Percentiles rank a stretch among this genome's conserved stretches.
phyloP scores from a whole-genome alignment of 2,329 filamentous ascomycete genomes.

The Pestalotiopsis sp. region DNA sequence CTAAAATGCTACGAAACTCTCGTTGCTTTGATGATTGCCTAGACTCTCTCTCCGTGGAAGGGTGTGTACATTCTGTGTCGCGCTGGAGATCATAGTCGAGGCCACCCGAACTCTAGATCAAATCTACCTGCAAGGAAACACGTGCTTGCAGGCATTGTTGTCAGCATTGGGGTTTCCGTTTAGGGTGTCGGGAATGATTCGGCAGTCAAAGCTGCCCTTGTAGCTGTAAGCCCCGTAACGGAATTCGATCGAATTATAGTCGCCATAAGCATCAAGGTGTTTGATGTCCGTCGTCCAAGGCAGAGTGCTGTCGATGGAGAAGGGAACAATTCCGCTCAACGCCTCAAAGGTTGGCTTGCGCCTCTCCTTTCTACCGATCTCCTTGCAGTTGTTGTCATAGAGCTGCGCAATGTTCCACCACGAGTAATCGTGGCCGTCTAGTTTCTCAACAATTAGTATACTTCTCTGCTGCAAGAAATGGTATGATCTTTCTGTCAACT shows the following conservation, averaged over 20 bases:
- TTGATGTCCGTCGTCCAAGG: constrained; percentile 2
- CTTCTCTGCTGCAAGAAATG: not conserved
- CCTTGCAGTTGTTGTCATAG: not conserved
- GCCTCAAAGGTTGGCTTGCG: not conserved
- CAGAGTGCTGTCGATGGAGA: constrained; percentile 4
- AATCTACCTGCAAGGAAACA: not conserved
- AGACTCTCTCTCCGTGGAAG: too few relatives aligned
- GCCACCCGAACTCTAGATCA: not conserved
- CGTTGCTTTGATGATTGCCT: too few relatives aligned
- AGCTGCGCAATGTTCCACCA: not conserved
- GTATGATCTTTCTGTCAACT: not conserved
- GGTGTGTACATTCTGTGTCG: too few relatives aligned
- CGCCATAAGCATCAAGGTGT: not conserved
- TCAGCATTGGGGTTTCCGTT: not conserved
- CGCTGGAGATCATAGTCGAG: not conserved
- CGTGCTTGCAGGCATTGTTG: not conserved
- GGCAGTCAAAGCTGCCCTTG: not conserved
- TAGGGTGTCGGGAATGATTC: not conserved
- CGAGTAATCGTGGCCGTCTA: not conserved
- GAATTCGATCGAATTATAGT: not conserved
- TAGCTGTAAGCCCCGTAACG: not conserved
- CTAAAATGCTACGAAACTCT: too few relatives aligned
- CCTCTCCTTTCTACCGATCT: not conserved
- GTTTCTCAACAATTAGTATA: not conserved
- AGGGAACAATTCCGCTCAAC: not conserved